These are phyloP conservation scores for Agrocybe pediades DNA, from an alignment of 768 basidiomycete genomes.

Conservation along the genomic window DNA sequence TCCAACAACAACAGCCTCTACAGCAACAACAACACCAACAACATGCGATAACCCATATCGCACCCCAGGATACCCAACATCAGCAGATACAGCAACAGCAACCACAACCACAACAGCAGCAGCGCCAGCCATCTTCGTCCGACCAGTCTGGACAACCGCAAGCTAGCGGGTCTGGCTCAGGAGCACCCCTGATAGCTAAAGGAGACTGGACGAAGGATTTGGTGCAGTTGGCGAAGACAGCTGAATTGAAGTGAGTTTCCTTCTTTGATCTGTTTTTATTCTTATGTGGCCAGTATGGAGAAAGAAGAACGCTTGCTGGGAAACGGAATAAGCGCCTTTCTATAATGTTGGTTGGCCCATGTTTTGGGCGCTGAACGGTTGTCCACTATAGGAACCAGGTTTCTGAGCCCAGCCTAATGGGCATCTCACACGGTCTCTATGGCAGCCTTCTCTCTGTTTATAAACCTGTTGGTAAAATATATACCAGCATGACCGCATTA, in stretches of 20 bases:
- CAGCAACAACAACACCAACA: conserved; percentile 38
- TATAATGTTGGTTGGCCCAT: background rate
- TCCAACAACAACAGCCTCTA: conserved; percentile 29
- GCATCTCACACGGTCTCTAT: too few relatives aligned
- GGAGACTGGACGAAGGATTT: conserved; percentile 90
- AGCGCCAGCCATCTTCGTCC: background rate
- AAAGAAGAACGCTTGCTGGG: background rate
- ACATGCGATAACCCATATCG: conserved; percentile 26
- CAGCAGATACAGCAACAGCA: conserved; percentile 16
- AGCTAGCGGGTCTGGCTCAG: conserved; percentile 8
- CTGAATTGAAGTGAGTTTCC: conserved; percentile 78
- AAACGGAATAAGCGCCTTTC: too few relatives aligned
- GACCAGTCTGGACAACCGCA: conserved; percentile 18
- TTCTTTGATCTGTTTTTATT: background rate
- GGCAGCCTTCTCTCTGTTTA: too few relatives aligned
- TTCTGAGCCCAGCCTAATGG: too few relatives aligned
- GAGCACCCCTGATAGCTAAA: conserved; percentile 64
- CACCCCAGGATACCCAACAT: conserved; percentile 31
- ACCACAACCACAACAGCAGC: conserved; percentile 14
- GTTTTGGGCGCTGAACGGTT: background rate
- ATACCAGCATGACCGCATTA: too few relatives aligned
- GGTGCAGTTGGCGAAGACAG: conserved; percentile 84
- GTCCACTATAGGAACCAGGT: too few relatives aligned
- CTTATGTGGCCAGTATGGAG: background rate
- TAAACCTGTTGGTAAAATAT: too few relatives aligned